These are phyloP conservation scores for Smithsoniella earleae DNA, from an alignment of 163 green algal species.

Conservation along the genomic window DNA sequence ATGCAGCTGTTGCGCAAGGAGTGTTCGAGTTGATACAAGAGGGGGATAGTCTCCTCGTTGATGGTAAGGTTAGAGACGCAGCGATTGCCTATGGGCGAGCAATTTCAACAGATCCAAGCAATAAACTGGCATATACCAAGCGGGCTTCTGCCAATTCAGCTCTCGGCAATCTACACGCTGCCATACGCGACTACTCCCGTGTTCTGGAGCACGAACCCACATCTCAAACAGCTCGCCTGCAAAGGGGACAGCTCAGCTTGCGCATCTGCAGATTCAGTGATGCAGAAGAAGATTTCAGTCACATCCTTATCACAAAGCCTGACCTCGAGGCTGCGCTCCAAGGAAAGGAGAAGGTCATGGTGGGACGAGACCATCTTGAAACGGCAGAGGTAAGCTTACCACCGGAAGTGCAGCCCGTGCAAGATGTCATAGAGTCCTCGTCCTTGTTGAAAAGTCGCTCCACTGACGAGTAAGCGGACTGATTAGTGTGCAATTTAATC, in stretches of 20 bases:
- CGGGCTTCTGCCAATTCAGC: not conserved
- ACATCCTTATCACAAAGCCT: conserved; percentile 28
- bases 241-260: conserved; percentile 22
- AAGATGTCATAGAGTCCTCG: no score
- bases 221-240: not conserved
- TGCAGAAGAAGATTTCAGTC: conserved; percentile 34
- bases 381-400: conserved; percentile 22
- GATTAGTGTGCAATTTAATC: no score
- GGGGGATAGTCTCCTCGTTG: not conserved
- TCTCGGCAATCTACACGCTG: conserved; percentile 36
- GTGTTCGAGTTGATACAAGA: not conserved
- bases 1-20: not conserved
- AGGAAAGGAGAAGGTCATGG: conserved; percentile 26
- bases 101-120: not conserved
- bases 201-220: conserved; percentile 59
- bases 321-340: conserved; percentile 19
- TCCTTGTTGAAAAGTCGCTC: no score
- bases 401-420: no score
- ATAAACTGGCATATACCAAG: conserved; percentile 19
- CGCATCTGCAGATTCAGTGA: conserved; percentile 31
- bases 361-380: conserved; percentile 11
- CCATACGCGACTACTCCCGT: conserved; percentile 48
- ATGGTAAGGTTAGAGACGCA: not conserved
- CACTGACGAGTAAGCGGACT: no score
- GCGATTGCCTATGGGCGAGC: not conserved